Evolutionary conservation across 495 filamentous ascomycete species (phyloP), one percentile per base, ranked within the genome.

Genomic region (Neurospora africana): DNA sequence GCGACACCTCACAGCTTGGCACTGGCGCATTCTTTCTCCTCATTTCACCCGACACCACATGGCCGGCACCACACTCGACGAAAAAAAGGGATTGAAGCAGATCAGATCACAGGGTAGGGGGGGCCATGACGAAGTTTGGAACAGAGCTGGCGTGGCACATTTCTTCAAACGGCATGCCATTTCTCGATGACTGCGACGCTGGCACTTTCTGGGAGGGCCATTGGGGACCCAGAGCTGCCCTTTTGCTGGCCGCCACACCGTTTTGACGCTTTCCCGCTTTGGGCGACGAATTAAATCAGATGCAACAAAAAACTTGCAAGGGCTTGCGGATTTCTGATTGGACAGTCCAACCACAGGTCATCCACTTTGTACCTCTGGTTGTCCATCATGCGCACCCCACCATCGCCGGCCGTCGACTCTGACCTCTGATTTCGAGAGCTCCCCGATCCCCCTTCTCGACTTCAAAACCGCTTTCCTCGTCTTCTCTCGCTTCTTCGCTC

Each of bases 321-420:
- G 30, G 23, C 9, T 23, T 72, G 35, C 75, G 74, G 73, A 83
- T 83, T 83, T 83, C 75, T 83, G 79, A 84, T 84, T 84, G 83
- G 83, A 21, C 76, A 21, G 76, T 72, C 76, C 71, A 74, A 79
- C 79, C 70, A 74, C 81, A 79, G 69, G 73, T 80, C 75, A 78
- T 80, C 74, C 74, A 76, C 78, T 75, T 79, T 78, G 77, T 83
- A 81, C 78, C 76, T 78, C 76, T 73, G 71, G 73, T 76, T 80
- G 75, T 76, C 78, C 77, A 81, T 81, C 78, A 79, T 78, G 78
- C 76, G 75, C 76, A 75, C 78, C 76, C 78, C 76, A 73, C 78
- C 70, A 74, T 76, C 75, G 74, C 65, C 70, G 73, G 65, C 43
- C 38, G 65, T 72, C 72, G 73, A 74, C 68, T 67, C 41, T 67